A percentile compares a stretch with the other conserved stretches of the same genome.
These are phyloP conservation scores for Citrus medica DNA, from an alignment of 345 rosid species.

Conservation along the genomic window DNA sequence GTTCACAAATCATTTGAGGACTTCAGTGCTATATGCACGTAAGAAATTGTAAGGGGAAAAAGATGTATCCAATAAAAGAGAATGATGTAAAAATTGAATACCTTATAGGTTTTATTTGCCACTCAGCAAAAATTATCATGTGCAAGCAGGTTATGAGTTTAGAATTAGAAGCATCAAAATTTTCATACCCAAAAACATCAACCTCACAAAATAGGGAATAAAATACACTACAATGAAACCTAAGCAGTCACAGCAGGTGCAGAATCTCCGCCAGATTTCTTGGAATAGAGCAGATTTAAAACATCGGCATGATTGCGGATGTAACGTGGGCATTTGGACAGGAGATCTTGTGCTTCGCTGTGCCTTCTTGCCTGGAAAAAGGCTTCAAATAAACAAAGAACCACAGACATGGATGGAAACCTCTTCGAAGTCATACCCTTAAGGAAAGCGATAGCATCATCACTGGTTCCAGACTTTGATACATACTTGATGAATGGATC, in stretches of 20 bases:
- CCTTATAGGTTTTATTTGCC: slow-evolving; percentile 20
- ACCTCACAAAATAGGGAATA: slow-evolving; percentile 5
- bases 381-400: slow-evolving; percentile 57
- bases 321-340: slow-evolving; percentile 59
- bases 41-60: not conserved
- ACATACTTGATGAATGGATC: slow-evolving; percentile 63
- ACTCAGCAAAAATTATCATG: slow-evolving; percentile 3
- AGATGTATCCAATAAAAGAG: not conserved
- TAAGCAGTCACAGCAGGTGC: slow-evolving; percentile 29
- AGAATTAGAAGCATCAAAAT: slow-evolving; percentile 5
- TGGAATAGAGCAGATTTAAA: slow-evolving; percentile 65
- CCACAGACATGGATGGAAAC: slow-evolving; percentile 69
- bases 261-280: slow-evolving; percentile 30
- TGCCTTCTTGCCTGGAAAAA: slow-evolving; percentile 62
- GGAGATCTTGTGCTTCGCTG: slow-evolving; percentile 66
- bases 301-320: slow-evolving; percentile 79
- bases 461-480: slow-evolving; percentile 64
- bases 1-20: not conserved
- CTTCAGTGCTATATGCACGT: not conserved
- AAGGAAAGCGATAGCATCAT: slow-evolving; percentile 58
- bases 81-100: not conserved
- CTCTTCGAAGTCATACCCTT: slow-evolving; percentile 63
- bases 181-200: slow-evolving; percentile 8
- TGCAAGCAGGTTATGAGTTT: slow-evolving; percentile 8
- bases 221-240: slow-evolving; percentile 17